Evolutionary conservation across 2,329 filamentous ascomycete genomes (phyloP), one percentile per base, ranked within the genome.

Genomic region (Tolypocladium pustulatum): DNA sequence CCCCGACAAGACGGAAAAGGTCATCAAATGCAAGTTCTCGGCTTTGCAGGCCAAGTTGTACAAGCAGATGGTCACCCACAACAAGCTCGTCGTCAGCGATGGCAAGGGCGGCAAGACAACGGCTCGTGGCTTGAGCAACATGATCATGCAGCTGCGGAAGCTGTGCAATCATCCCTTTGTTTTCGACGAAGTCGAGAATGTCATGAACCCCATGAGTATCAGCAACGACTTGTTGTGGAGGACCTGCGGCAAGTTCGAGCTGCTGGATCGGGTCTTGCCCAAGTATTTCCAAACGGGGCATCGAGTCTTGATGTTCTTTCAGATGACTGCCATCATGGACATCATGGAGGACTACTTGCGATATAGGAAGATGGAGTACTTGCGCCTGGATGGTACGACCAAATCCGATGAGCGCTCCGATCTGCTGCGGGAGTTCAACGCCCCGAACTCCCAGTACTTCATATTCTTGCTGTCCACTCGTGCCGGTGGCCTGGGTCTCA

Each of bases 311-410:
- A 97, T 99, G 89, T 99, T 99, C 83, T 99, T 99, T 81, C 94
- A 99, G 73, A 99, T 99, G 94, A 99, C 94, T 4, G 92, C 96
- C 62, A 99, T 99, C 71, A 99, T 99, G 94, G 96, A 99, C 75
- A 99, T 99, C 69, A 97, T 99, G 94, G 94, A 99, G 67, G 94
- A 99, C 72, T 99, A 96, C 72, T 76, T 99, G 62, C 88, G 93
- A 4, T 88, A 91, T 68, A 84, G 90, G 63, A 88, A 87, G 54
- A 81, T 96, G 65, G 82, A 89, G 68, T 99, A 96, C 71, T 81
- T 99, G 64, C 91, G 94, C 71, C 81, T 99, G 60, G 94, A 99
- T 69, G 94, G 94, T 78, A 94, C 91, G 0, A 99, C 94, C 53
- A 99, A 99, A 73, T 92, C 94, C 1, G 94, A 99, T 69, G 94